Evolutionary conservation across 1,139 yeast species (phyloP).

Genomic region (Kodamaea ohmeri): DNA sequence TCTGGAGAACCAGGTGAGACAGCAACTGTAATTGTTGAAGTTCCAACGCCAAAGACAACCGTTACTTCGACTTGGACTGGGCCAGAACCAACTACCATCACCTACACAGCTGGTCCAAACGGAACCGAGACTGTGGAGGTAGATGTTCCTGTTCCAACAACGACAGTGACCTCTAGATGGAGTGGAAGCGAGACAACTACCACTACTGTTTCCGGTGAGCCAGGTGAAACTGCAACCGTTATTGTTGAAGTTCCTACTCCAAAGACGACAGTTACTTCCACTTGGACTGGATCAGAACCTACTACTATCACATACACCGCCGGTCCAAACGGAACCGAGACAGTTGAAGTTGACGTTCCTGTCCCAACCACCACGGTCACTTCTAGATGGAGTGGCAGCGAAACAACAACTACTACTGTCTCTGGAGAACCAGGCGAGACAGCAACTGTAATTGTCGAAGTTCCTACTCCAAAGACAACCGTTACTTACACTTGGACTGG

Average conservation of each 20-base stretch:
- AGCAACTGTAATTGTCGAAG: background rate
- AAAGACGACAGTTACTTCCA: background rate
- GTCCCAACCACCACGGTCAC: background rate
- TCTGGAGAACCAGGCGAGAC: background rate
- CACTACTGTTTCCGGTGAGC: background rate
- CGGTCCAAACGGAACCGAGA: background rate
- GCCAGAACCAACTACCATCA: background rate
- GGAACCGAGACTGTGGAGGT: background rate
- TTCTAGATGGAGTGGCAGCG: background rate
- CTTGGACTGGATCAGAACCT: background rate
- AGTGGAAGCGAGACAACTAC: background rate
- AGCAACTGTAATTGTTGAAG: background rate
- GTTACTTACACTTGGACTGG: background rate
- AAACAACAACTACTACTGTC: slow-evolving; percentile 1
- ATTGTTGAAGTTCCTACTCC: background rate
- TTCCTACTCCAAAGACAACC: background rate
- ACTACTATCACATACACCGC: background rate
- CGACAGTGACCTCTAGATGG: background rate
- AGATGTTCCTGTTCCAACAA: background rate
- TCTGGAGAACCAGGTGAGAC: background rate
- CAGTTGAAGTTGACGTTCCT: background rate
- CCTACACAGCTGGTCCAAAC: background rate
- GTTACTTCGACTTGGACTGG: background rate
- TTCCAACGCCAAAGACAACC: background rate
- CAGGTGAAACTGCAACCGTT: background rate